Conservation (phyloP, 2,329 filamentous ascomycete species). For the Whalleya microplaca region DNA sequence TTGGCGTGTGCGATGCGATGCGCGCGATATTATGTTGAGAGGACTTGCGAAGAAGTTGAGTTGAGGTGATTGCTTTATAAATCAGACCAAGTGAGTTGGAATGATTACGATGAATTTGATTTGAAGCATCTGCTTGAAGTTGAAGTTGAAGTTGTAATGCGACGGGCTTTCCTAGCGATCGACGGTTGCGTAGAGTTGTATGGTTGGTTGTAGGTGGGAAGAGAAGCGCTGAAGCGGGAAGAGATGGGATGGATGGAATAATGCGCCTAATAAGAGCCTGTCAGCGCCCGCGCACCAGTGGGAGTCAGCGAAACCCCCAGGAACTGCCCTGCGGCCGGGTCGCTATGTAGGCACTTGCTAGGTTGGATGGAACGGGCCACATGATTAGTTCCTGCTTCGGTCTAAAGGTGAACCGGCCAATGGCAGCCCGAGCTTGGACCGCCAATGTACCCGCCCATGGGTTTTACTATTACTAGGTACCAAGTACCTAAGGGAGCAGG, state of each 20-base stretch:
- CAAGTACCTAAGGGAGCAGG: too few relatives aligned
- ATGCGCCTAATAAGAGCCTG: slow-evolving; percentile 35
- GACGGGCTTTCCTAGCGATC: slow-evolving; percentile 16
- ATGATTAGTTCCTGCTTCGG: slow-evolving; percentile 33
- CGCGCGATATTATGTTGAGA: too few relatives aligned
- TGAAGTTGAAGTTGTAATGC: slow-evolving; percentile 15
- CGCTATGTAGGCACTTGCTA: too few relatives aligned
- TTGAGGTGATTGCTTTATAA: too few relatives aligned
- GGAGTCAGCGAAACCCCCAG: slow-evolving; percentile 16
- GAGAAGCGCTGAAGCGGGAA: slow-evolving; percentile 27
- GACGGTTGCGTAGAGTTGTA: slow-evolving; percentile 23
- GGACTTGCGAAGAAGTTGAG: slow-evolving; percentile 9
- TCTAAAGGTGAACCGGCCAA: slow-evolving; percentile 31
- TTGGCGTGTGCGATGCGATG: slow-evolving; percentile 22
- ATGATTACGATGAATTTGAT: too few relatives aligned
- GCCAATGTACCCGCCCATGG: slow-evolving; percentile 3
- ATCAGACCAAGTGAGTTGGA: too few relatives aligned
- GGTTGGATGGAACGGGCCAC: slow-evolving; percentile 27
- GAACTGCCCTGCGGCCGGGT: slow-evolving; percentile 14
- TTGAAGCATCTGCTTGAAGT: too few relatives aligned
- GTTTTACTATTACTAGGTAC: too few relatives aligned
- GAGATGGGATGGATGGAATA: slow-evolving; percentile 33
- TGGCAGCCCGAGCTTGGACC: slow-evolving; percentile 22
- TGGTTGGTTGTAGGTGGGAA: slow-evolving; percentile 28
- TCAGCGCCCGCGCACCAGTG: slow-evolving; percentile 19